Percentiles rank a stretch among this genome's conserved stretches.
phyloP scores from a whole-genome alignment of 495 filamentous ascomycete species.

The Hyphodiscus hymeniophilus region DNA sequence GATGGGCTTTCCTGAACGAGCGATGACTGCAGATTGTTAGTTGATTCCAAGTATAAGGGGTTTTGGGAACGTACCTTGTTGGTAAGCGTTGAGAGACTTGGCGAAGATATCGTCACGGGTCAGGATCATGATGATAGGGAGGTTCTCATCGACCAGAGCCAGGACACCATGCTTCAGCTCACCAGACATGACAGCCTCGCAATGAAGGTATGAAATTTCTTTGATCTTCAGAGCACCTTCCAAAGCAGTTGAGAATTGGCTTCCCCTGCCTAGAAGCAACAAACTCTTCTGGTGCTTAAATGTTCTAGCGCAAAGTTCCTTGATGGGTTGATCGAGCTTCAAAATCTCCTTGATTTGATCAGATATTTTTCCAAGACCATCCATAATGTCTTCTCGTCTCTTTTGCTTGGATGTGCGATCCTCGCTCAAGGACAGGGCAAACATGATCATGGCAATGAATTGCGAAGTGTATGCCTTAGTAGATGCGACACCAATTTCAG shows the following conservation, averaged over 20 bases:
- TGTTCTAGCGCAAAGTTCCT: constrained; percentile 77
- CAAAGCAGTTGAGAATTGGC: constrained; percentile 93
- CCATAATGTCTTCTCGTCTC: constrained; percentile 93
- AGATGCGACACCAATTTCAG: constrained; percentile 97
- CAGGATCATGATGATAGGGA: constrained; percentile 99
- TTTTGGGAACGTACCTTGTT: constrained; percentile 57
- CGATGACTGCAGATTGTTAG: constrained; percentile 54
- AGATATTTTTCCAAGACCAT: constrained; percentile 78
- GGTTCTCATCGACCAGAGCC: constrained; percentile 92
- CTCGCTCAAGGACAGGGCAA: constrained; percentile 89
- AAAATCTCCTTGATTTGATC: constrained; percentile 87
- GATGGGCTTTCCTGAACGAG: constrained; percentile 87
- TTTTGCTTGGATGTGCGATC: constrained; percentile 91
- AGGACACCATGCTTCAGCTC: constrained; percentile 98
- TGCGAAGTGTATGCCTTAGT: constrained; percentile 99
- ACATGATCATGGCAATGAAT: constrained; percentile 99
- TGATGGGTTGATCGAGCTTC: constrained; percentile 85
- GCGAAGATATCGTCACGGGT: constrained; percentile 92
- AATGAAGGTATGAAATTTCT: constrained; percentile 99
- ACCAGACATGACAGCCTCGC: constrained; percentile 99
- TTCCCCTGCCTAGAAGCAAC: constrained; percentile 85
- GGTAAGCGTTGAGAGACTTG: constrained; percentile 97
- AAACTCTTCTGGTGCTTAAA: constrained; percentile 97
- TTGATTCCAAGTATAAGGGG: constrained; percentile 22
- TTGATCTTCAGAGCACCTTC: constrained; percentile 99